These are phyloP conservation scores for Fomitopsis pinicola DNA, from an alignment of 1,284 basidiomycete species.

Conservation along the genomic window DNA sequence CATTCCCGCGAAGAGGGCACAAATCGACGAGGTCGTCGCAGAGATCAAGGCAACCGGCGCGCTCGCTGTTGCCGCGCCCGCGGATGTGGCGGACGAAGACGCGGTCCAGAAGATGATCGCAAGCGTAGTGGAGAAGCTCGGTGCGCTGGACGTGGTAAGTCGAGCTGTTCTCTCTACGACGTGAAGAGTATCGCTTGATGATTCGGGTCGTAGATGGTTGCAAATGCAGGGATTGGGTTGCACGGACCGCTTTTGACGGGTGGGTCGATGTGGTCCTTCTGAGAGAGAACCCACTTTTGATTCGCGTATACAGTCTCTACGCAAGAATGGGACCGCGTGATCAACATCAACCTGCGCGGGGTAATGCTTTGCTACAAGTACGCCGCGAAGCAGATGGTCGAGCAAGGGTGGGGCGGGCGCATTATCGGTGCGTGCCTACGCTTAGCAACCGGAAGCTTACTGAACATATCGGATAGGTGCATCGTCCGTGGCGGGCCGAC, in stretches of 20 bases:
- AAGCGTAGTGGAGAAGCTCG: slow-evolving; percentile 7
- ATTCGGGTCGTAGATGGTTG: slow-evolving; percentile 21
- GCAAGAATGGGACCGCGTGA: slow-evolving; percentile 22
- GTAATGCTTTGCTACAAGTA: slow-evolving; percentile 31
- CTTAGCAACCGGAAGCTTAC: not conserved
- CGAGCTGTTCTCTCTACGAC: too few relatives aligned
- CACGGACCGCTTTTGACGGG: not conserved
- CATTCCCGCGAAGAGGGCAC: slow-evolving; percentile 18
- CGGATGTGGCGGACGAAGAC: slow-evolving; percentile 31
- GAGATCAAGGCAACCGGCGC: slow-evolving; percentile 25
- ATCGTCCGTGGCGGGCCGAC: not conserved
- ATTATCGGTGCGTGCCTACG: slow-evolving; percentile 24
- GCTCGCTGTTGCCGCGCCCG: slow-evolving; percentile 19
- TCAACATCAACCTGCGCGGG: slow-evolving; percentile 27
- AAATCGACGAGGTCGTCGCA: slow-evolving; percentile 22
- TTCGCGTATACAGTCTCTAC: slow-evolving; percentile 9
- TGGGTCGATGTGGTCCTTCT: not conserved
- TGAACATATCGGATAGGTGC: not conserved
- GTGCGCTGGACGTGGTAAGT: slow-evolving; percentile 5
- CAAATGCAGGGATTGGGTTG: slow-evolving; percentile 27
- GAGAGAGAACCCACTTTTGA: not conserved
- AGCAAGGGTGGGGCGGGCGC: slow-evolving; percentile 2
- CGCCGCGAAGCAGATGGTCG: slow-evolving; percentile 26
- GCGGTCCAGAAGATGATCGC: slow-evolving; percentile 32
- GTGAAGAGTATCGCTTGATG: too few relatives aligned